Evolutionary conservation across 1,284 basidiomycete genomes (phyloP).

Genomic region (Apiotrichum gamsii): DNA sequence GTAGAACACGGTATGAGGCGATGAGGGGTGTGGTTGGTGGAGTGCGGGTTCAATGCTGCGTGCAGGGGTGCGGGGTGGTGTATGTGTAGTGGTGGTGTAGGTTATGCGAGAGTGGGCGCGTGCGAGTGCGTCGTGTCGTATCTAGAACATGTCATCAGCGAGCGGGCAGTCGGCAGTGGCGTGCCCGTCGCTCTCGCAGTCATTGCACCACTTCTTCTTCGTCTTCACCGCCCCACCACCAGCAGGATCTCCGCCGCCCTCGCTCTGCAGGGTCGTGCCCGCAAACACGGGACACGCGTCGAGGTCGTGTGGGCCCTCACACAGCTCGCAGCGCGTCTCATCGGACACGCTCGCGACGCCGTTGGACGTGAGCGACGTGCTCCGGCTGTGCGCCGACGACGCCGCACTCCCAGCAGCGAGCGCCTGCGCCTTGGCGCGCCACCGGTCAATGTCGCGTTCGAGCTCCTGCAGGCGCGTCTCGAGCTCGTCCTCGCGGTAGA

Average conservation of each 20-base stretch:
- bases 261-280: conserved; percentile 23
- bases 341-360: conserved; percentile 1
- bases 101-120: too few species aligned
- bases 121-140: too few species aligned
- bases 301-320: conserved; percentile 44
- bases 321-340: conserved; percentile 35
- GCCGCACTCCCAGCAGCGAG: conserved; percentile 5
- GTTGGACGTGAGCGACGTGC: background rate
- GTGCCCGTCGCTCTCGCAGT: conserved; percentile 45
- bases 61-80: too few species aligned
- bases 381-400: conserved; percentile 4
- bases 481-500: conserved; percentile 88
- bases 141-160: conserved; percentile 30
- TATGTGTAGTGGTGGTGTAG: too few species aligned
- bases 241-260: too few species aligned
- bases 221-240: conserved; percentile 10
- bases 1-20: too few species aligned
- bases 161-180: conserved; percentile 44
- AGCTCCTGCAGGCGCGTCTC: conserved; percentile 73
- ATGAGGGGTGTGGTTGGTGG: too few species aligned
- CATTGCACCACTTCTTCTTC: conserved; percentile 40
- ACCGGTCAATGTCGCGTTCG: conserved; percentile 47
- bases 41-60: too few species aligned
- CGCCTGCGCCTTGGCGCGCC: conserved; percentile 8
- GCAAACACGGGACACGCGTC: conserved; percentile 46